Evolutionary conservation across 768 basidiomycete genomes (phyloP).

Genomic region (Lactarius akahatsu): DNA sequence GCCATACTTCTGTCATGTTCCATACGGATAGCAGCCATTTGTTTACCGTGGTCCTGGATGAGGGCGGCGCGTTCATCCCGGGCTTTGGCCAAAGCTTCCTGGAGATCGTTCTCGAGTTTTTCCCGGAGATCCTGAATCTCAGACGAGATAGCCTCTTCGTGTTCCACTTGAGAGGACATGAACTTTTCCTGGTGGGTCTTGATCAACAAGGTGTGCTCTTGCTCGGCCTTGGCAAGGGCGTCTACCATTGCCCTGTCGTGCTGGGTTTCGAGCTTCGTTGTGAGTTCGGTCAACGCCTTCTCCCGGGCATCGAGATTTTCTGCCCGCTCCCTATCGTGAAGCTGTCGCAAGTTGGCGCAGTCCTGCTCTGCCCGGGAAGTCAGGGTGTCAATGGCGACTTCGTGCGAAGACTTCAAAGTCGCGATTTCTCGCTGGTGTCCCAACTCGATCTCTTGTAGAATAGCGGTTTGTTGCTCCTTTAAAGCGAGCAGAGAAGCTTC

Average conservation of each 20-base stretch:
- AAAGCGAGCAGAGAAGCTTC: constrained; percentile 48
- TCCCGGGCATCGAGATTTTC: constrained; percentile 48
- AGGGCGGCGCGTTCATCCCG: constrained; percentile 13
- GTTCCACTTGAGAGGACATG: constrained; percentile 44
- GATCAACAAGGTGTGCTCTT: constrained; percentile 36
- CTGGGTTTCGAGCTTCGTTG: constrained; percentile 9
- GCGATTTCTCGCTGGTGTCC: constrained; percentile 57
- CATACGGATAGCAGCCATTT: constrained; percentile 9
- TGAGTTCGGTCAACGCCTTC: constrained; percentile 37
- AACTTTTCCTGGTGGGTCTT: constrained; percentile 44
- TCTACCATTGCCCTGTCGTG: constrained; percentile 25
- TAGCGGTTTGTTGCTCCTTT: constrained; percentile 54
- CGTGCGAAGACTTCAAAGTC: constrained; percentile 50
- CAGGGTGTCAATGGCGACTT: constrained; percentile 38
- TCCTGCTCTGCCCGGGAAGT: constrained; percentile 39
- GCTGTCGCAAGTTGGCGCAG: constrained; percentile 37
- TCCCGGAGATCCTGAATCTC: constrained; percentile 2
- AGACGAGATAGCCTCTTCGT: constrained; percentile 43
- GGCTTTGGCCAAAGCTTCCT: constrained; percentile 6
- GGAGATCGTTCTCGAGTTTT: constrained; percentile 17
- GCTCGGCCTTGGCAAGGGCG: constrained; percentile 33
- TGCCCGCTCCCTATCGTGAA: constrained; percentile 43
- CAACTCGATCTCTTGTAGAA: constrained; percentile 55
- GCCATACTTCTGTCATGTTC: constrained; percentile 30
- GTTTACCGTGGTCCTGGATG: constrained; percentile 6